A percentile compares a stretch with the other conserved stretches of the same genome.
Evolutionary conservation across 2,329 filamentous ascomycete genomes (phyloP).

Genomic region (Falciphora oryzae): DNA sequence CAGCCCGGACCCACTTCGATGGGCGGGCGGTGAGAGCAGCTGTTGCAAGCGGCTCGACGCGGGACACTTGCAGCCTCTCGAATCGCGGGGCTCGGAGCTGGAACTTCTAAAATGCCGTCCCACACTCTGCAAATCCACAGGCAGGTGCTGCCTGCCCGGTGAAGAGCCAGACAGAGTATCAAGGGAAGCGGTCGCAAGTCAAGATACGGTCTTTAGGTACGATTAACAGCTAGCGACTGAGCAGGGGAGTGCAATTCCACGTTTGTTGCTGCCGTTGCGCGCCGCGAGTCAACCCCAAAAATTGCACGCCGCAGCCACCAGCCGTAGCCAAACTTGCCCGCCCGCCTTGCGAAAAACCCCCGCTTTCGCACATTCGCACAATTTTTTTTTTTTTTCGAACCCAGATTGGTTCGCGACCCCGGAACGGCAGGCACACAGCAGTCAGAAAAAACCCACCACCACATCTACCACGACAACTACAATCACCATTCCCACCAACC

Average conservation of each 20-base stretch:
- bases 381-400: constrained; percentile 16
- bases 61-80: background rate
- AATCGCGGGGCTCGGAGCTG: constrained; percentile 10
- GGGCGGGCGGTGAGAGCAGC: background rate
- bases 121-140: background rate
- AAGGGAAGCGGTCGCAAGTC: background rate
- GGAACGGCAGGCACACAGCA: background rate
- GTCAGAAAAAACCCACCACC: background rate
- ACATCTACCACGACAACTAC: background rate
- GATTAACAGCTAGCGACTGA: no score
- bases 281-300: background rate
- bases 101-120: constrained; percentile 11
- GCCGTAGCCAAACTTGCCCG: no score
- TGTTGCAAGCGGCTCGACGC: background rate
- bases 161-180: background rate
- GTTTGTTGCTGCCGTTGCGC: background rate
- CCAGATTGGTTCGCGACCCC: constrained; percentile 13
- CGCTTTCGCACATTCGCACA: background rate
- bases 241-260: no score
- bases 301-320: background rate
- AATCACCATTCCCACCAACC: background rate
- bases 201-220: no score
- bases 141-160: no score
- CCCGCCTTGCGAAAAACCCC: background rate
- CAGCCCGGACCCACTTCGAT: background rate